Base-by-base conservation (phyloP, 2,329 filamentous ascomycete genomes). In the Claviceps sp. region DNA sequence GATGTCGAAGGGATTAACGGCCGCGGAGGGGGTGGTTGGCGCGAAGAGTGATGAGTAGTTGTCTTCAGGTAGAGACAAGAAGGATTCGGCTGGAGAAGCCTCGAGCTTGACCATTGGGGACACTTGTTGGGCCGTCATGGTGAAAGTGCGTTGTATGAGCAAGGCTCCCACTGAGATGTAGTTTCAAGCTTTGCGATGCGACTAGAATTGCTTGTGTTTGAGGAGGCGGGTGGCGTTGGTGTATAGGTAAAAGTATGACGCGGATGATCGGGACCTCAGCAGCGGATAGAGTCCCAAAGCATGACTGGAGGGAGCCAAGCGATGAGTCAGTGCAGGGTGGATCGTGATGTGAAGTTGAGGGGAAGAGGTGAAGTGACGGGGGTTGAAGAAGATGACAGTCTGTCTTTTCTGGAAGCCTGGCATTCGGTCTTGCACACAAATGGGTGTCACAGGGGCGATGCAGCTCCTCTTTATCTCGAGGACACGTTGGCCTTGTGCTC, bases 31-130 rank as follows among this genome's bases (percentile, higher is more conserved):
- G 20, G 65, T 61, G 3, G 64, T 61, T 9, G 60, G 59, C 36
- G 59, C 60, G 60, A 79, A 78, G 34, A 79, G 68, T 2, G 75
- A 72, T 13, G 74, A 63, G 60, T 72, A 74, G 55, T 67, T 64
- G 53, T 77, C 72, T 55, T 71, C 68, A 2, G 75, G 73, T 1
- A 70, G 66, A 2, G 77, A 78, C 39, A 78, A 62, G 45, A 77
- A 68, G 5, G 76, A 78, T 63, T 79, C 77, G 62, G 72, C 66
- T 2, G 76, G 76, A 42, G 76, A 79, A 53, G 68, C 60, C 64
- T 79, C 75, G 57, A 77, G 70, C 64, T 79, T 78, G 63, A 74
- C 61, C 53, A 67, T 61, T 39, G 74, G 69, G 52, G 72, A 68
- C 14, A 59, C 47, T 66, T 68, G 64, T 62, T 68, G 64, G 47